Base-by-base conservation (phyloP, 2,329 filamentous ascomycete species). In the Claviceps paspali region DNA sequence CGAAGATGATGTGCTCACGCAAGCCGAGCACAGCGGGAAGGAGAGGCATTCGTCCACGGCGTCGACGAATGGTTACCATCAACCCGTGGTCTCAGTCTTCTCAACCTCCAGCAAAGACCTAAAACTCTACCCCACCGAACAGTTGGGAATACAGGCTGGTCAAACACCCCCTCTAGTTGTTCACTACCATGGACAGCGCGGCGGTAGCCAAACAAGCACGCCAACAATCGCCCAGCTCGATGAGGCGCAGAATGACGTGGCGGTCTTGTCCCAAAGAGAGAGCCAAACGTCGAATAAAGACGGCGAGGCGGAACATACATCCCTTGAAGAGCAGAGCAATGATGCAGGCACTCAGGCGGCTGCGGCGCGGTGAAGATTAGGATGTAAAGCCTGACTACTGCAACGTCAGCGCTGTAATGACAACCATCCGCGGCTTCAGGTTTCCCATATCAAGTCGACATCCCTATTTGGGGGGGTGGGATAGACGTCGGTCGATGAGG, bases 41-140 rank as follows among this genome's bases (percentile, higher is more conserved):
- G 63, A 63, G 44, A 65, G 64, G 33, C 67, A 72, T 41, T 60
- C 60, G 32, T 56, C 58, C 29, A 64, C 60, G 49, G 61, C 51
- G 46, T 51, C 49, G 41, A 59, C 68, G 34, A 78, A 79, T 52
- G 75, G 74, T n/a, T 79, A 79, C 48, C 73, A 76, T 50, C 74
- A 79, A 51, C 76, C 76, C 5, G 62, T 79, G 17, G 70, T 80
- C 30, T 80, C 76, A 31, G 77, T 73, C 17, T 81, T 81, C 48
- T 80, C 76, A 26, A 81, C 76, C 2, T 80, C 76, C 8, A 79
- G 75, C 56, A 77, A 76, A 52, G 76, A 81, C 50, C 59, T 81
- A 23, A 72, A 80, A 47, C 76, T 71, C 1, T 80, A 80, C 49
- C 76, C 76, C 5, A 77, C 74, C 21, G 72, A 79, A 46, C 63